A percentile compares a stretch with the other conserved stretches of the same genome.
Evolutionary conservation across 108 stramenopile species (phyloP).

Genomic region (Nitzschia palea): DNA sequence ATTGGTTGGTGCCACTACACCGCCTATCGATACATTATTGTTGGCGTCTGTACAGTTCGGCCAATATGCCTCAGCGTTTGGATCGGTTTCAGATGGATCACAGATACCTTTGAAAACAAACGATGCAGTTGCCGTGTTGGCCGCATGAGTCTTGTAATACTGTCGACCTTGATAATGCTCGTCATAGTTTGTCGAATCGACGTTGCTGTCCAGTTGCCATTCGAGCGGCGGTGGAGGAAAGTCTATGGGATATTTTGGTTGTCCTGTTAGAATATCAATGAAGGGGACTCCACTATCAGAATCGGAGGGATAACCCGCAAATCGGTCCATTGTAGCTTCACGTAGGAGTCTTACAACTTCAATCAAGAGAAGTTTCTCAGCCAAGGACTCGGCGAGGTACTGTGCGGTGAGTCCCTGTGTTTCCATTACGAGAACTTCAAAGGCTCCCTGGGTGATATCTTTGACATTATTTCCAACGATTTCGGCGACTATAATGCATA

Average conservation of each 20-base stretch:
- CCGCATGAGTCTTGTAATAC: background rate
- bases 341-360: constrained; percentile 19
- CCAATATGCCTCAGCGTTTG: constrained; percentile 12
- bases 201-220: constrained; percentile 36
- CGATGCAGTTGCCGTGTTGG: constrained; percentile 26
- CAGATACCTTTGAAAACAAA: constrained; percentile 48
- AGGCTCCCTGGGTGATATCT: background rate
- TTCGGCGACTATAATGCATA: constrained; percentile 16
- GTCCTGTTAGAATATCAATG: constrained; percentile 24
- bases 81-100: constrained; percentile 29
- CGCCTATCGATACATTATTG: constrained; percentile 46
- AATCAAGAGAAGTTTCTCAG: background rate
- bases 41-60: constrained; percentile 59
- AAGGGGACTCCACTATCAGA: constrained; percentile 44
- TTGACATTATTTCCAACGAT: constrained; percentile 29
- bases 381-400: constrained; percentile 30
- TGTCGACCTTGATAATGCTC: constrained; percentile 28
- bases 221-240: constrained; percentile 32
- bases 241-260: constrained; percentile 14
- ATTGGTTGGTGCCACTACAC: constrained; percentile 34
- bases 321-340: constrained; percentile 43
- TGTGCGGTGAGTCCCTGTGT: constrained; percentile 14
- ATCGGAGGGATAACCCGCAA: constrained; percentile 37
- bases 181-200: constrained; percentile 30
- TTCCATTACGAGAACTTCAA: constrained; percentile 13